Conservation (phyloP, 1,284 basidiomycete species). For the Schizophyllum amplum region DNA sequence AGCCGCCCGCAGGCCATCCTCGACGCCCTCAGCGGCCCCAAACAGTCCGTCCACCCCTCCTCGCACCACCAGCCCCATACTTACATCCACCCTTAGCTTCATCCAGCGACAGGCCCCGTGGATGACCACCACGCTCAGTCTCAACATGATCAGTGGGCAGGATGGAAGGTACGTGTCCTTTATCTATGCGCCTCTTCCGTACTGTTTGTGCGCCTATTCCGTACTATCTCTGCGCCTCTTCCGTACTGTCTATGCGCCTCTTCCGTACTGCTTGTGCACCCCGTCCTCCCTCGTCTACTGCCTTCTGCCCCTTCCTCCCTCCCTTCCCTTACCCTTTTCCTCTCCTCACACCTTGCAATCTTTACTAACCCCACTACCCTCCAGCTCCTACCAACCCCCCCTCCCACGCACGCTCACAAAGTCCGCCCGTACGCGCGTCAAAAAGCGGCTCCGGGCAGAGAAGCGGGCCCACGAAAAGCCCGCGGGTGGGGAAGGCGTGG, state of each 20-base stretch:
- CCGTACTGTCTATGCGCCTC: too few relatives aligned
- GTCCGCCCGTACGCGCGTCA: constrained; percentile 47
- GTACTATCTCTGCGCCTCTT: too few relatives aligned
- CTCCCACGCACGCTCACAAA: constrained; percentile 44
- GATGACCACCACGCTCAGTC: constrained; percentile 67
- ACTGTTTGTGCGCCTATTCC: too few relatives aligned
- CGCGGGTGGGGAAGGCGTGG: too few relatives aligned
- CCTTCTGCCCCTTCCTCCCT: too few relatives aligned
- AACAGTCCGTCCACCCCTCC: constrained; percentile 42
- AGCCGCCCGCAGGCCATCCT: constrained; percentile 24
- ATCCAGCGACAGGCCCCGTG: constrained; percentile 61
- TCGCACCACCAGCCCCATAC: constrained; percentile 2
- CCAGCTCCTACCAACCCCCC: constrained; percentile 40
- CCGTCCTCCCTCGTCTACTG: too few relatives aligned
- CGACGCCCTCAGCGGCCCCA: constrained; percentile 33
- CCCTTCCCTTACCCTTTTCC: constrained; percentile 13
- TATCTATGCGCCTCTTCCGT: too few relatives aligned
- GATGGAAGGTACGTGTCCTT: constrained; percentile 22
- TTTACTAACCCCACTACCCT: background rate
- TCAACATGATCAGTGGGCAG: constrained; percentile 36
- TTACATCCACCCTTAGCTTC: constrained; percentile 31
- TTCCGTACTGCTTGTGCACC: too few relatives aligned
- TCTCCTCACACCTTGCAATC: background rate
- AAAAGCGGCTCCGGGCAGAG: too few relatives aligned
- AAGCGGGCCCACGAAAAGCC: too few relatives aligned